Conservation (phyloP, 1,139 yeast species). For the Blastobotrys apis region DNA sequence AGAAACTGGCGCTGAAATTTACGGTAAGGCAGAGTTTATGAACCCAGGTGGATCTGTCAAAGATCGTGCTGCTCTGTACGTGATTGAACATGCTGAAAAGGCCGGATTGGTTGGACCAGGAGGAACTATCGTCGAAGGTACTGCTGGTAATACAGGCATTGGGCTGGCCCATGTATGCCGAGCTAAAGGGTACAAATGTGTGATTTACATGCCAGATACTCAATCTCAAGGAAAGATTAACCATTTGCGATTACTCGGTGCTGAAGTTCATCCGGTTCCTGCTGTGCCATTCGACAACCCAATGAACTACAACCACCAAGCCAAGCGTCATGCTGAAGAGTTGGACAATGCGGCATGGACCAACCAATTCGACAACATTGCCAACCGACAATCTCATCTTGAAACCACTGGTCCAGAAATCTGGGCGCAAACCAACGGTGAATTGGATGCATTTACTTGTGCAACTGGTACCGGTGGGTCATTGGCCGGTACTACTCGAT, state of each 20-base stretch:
- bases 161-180: conserved; percentile 87
- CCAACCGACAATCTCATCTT: conserved; percentile 85
- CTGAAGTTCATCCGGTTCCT: conserved; percentile 87
- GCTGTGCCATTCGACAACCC: conserved; percentile 81
- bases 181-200: conserved; percentile 75
- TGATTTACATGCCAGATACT: conserved; percentile 86
- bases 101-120: conserved; percentile 65
- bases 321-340: conserved; percentile 73
- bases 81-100: conserved; percentile 74
- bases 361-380: conserved; percentile 80
- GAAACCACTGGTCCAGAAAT: conserved; percentile 93
- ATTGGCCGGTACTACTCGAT: conserved; percentile 76
- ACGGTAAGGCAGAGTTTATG: conserved; percentile 87
- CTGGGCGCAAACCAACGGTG: conserved; percentile 81
- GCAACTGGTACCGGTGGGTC: conserved; percentile 93
- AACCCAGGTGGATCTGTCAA: conserved; percentile 94
- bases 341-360: conserved; percentile 85
- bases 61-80: conserved; percentile 81
- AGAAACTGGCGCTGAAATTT: conserved; percentile 67
- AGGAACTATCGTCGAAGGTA: conserved; percentile 67
- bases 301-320: conserved; percentile 78
- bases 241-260: conserved; percentile 68
- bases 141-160: conserved; percentile 83
- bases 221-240: conserved; percentile 77
- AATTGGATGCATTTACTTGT: conserved; percentile 80